Evolutionary conservation across 371 early-diverging fungal genomes (phyloP).

Genomic region (Phascolomyces articulosus): DNA sequence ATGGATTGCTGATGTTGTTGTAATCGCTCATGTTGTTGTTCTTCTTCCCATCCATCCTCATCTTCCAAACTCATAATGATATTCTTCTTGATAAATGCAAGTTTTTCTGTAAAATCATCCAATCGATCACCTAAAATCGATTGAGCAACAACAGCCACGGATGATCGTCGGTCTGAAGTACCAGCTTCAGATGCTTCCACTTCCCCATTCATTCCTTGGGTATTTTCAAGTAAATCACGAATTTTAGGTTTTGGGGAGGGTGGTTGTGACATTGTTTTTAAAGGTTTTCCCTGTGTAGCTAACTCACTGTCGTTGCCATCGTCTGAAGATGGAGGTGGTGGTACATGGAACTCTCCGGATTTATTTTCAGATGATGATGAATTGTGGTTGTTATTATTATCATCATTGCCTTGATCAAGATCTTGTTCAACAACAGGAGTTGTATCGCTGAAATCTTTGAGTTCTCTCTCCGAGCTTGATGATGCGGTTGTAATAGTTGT

Average conservation of each 20-base stretch:
- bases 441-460: background rate
- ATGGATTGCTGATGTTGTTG: background rate
- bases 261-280: background rate
- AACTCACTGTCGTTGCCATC: background rate
- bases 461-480: background rate
- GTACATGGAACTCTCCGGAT: background rate
- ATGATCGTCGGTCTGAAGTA: conserved; percentile 17
- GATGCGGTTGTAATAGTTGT: no score
- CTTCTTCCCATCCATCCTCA: conserved; percentile 35
- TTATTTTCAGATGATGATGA: no score
- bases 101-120: conserved; percentile 46
- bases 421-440: background rate
- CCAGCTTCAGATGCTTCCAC: background rate
- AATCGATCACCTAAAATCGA: conserved; percentile 41
- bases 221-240: background rate
- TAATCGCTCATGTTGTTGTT: background rate
- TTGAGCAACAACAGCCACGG: conserved; percentile 36
- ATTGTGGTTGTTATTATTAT: no score
- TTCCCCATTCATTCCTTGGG: background rate
- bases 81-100: conserved; percentile 49
- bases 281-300: background rate
- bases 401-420: background rate
- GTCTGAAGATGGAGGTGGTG: background rate
- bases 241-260: background rate
- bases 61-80: conserved; percentile 46